phyloP scores from a whole-genome alignment of 495 filamentous ascomycete genomes.

The Apodospora peruviana region DNA sequence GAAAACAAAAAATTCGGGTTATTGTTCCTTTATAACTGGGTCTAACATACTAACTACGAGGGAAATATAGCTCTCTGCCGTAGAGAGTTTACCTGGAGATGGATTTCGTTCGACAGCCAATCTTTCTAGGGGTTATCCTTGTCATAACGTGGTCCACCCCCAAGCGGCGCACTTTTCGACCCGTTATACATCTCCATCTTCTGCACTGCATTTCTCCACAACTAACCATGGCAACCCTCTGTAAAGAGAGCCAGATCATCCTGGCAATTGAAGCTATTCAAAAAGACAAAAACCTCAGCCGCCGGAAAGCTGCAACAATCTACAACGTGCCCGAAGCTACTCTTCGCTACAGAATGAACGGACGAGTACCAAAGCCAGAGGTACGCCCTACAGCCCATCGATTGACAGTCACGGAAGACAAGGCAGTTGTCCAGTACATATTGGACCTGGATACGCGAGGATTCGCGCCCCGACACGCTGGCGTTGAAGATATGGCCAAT shows the following conservation, averaged over 20 bases:
- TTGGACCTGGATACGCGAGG: conserved; percentile 6
- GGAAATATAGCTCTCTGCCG: too few relatives aligned
- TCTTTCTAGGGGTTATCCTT: too few relatives aligned
- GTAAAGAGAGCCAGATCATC: neutral
- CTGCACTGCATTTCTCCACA: neutral
- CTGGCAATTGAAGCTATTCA: conserved; percentile 1
- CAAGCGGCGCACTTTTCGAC: neutral
- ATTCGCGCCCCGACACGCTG: neutral
- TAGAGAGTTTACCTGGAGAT: too few relatives aligned
- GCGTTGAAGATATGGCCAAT: conserved; percentile 5
- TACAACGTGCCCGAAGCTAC: conserved; percentile 1
- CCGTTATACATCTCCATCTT: neutral
- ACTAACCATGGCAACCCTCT: neutral
- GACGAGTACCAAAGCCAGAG: neutral
- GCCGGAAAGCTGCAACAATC: neutral
- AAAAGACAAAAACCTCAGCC: neutral
- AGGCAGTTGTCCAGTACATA: conserved; percentile 7
- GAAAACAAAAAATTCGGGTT: too few relatives aligned
- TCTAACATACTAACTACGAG: too few relatives aligned
- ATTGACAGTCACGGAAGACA: too few relatives aligned
- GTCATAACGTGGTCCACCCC: neutral
- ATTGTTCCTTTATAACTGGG: too few relatives aligned
- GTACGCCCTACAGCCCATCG: too few relatives aligned
- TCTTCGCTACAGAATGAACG: neutral
- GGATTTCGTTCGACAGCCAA: too few relatives aligned